phyloP scores from a whole-genome alignment of 352 stramenopile species.

The Globisporangium cystogenes region DNA sequence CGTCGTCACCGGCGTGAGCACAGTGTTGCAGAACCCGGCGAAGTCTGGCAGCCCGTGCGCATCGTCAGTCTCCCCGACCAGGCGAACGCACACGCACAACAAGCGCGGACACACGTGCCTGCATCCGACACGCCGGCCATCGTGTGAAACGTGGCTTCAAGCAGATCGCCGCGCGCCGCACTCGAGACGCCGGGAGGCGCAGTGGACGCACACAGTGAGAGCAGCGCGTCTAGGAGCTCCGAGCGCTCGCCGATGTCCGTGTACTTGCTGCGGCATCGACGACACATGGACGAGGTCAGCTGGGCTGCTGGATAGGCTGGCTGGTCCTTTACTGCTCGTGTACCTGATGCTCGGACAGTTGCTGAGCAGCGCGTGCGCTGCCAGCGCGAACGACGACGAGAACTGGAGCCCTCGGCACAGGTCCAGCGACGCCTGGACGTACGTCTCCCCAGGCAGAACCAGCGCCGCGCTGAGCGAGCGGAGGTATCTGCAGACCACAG shows the following conservation, averaged over 20 bases:
- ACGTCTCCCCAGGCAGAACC: slow-evolving; percentile 38
- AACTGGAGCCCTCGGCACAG: slow-evolving; percentile 52
- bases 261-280: slow-evolving; percentile 38
- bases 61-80: slow-evolving; percentile 1
- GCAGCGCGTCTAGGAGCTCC: slow-evolving; percentile 29
- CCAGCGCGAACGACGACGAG: slow-evolving; percentile 29
- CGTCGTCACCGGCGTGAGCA: slow-evolving; percentile 28
- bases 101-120: slow-evolving; percentile 24
- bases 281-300: background rate
- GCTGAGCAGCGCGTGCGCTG: slow-evolving; percentile 43
- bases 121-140: slow-evolving; percentile 31
- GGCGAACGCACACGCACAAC: background rate
- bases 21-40: slow-evolving; percentile 35
- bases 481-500: slow-evolving; percentile 37
- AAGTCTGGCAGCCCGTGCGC: slow-evolving; percentile 30
- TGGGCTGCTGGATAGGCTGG: background rate
- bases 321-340: background rate
- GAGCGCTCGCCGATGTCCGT: slow-evolving; percentile 44
- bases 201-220: slow-evolving; percentile 6
- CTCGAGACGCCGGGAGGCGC: slow-evolving; percentile 9
- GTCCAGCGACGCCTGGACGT: slow-evolving; percentile 32
- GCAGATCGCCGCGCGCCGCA: slow-evolving; percentile 15
- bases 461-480: slow-evolving; percentile 48
- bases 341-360: slow-evolving; percentile 54
- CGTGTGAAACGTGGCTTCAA: slow-evolving; percentile 62